Base-by-base conservation (phyloP, 306 rosid genomes). In the Mimosa pudica region DNA sequence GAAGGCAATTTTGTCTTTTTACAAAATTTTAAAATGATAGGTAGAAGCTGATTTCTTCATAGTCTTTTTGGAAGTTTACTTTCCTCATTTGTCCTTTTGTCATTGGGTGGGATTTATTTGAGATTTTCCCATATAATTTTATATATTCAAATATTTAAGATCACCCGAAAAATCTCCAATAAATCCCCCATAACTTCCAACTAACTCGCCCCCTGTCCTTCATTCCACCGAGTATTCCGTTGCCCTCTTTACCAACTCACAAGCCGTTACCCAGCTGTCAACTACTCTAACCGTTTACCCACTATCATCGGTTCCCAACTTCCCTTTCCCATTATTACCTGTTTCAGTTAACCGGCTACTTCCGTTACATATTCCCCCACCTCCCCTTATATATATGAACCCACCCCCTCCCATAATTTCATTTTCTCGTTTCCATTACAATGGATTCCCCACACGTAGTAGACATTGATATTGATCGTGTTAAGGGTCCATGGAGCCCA, bases 401-500 rank as follows among this genome's bases (percentile, higher is more conserved):
- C 86, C 30, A 52, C 41, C 79, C 42, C 42, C 42, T 38, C 42
- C 42, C 42, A 38, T 38, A 38, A 38, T 38, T 38, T 38, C 42
- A 38, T 5, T 38, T 38, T 38, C 42, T 38, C 30, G 1, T 38
- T 5, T 5, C 42, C 42, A 38, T 38, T 38, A 32, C 44, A 24
- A 83, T 81, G 85, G 84, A 55, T 79, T 81, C 84, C 47, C 7
- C 7, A 52, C 69, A 76, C 80, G 20, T 48, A 30, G 30, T 24
- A 24, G 30, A 24, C 30, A 24, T 24, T 24, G 82, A 70, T 2
- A 33, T 49, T 71, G 91, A 88, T 81, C 87, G 82, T 74, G 88
- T 88, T 12, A 86, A 85, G 60, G 94, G 94, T 0, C 88, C 87
- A 35, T 88, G 90, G 92, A 90, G 88, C 48, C 89, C 83, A 1